phyloP scores from a whole-genome alignment of 1,139 yeast species.

The Debaryomyces fabryi region DNA sequence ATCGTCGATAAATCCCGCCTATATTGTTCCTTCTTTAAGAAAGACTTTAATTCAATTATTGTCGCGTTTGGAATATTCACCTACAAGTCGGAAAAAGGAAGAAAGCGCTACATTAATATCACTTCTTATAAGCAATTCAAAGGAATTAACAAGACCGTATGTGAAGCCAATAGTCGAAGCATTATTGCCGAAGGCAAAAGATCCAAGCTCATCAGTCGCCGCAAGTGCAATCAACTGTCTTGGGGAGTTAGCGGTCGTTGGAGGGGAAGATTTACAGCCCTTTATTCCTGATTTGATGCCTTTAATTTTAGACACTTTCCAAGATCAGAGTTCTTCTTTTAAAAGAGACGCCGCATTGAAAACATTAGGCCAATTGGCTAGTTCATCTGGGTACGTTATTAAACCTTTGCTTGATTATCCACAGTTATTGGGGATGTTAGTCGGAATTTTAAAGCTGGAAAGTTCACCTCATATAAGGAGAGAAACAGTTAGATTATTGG shows the following conservation, averaged over 20 bases:
- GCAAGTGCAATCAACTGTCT: conserved; percentile 86
- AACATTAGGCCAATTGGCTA: conserved; percentile 84
- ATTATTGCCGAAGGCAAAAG: conserved; percentile 74
- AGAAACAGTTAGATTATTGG: conserved; percentile 85
- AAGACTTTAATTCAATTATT: conserved; percentile 83
- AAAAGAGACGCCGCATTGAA: conserved; percentile 90
- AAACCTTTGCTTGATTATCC: conserved; percentile 93
- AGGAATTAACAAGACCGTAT: conserved; percentile 82
- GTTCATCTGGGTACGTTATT: conserved; percentile 92
- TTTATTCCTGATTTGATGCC: conserved; percentile 84
- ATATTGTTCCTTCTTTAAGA: conserved; percentile 88
- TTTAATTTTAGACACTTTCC: conserved; percentile 79
- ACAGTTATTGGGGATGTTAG: conserved; percentile 77
- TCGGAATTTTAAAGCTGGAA: conserved; percentile 80
- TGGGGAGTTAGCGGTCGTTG: conserved; percentile 87
- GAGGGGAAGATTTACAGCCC: conserved; percentile 80
- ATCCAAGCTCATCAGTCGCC: conserved; percentile 75
- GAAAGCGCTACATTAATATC: conserved; percentile 82
- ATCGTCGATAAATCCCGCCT: conserved; percentile 89
- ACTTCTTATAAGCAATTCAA: conserved; percentile 73
- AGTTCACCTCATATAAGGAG: conserved; percentile 72
- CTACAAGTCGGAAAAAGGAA: conserved; percentile 76
- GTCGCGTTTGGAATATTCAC: conserved; percentile 82
- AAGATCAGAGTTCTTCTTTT: conserved; percentile 84
- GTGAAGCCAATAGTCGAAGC: conserved; percentile 88